Base-by-base conservation (phyloP, 2,329 filamentous ascomycete genomes). In the Exophiala xenobiotica region DNA sequence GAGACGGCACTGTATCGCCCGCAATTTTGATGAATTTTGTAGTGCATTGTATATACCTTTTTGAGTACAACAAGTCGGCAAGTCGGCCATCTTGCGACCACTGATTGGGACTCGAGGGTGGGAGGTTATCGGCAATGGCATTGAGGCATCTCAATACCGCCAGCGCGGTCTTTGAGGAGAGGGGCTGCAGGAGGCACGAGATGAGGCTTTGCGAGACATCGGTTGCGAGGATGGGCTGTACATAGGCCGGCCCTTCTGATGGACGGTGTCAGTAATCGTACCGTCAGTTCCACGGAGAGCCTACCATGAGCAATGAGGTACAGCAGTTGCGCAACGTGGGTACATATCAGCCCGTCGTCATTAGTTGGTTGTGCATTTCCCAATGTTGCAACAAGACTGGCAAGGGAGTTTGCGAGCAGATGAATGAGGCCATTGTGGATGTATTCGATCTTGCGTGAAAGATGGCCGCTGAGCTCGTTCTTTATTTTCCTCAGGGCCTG, bases 381-480 rank as follows among this genome's bases (percentile, higher is more conserved):
- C 18, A 63, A 64, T 38, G 64, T 54, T 55, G 74, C 74, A 56
- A 75, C 75, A 42, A 71, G 71, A 51, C 69, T 71, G 35, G 61
- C 52, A 64, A 67, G 69, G 63, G 70, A 68, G 65, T 68, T 73
- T 71, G 61, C 69, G 31, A 86, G 68, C 45, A 81, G 68, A 27
- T 75, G 73, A 22, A 81, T 75, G 42, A 88, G 73, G 26, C 91
- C 91, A 48, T 81, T 73, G 51, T 76, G 76, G 33, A 96, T 78
- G 76, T 86, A 91, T 50, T 82, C 71, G 70, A 92, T 86, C 71
- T 99, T 99, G 68, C 86, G 85, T 68, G 92, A 85, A 26, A 87
- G 79, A 69, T 97, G 90, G 19, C 93, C 93, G 54, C 96, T 83
- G 41, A 95, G 80, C 57, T 93, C 87, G 69, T 96, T 93, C 74